Evolutionary conservation across 768 basidiomycete genomes (phyloP).

Genomic region (Favolaschia claudopus): DNA sequence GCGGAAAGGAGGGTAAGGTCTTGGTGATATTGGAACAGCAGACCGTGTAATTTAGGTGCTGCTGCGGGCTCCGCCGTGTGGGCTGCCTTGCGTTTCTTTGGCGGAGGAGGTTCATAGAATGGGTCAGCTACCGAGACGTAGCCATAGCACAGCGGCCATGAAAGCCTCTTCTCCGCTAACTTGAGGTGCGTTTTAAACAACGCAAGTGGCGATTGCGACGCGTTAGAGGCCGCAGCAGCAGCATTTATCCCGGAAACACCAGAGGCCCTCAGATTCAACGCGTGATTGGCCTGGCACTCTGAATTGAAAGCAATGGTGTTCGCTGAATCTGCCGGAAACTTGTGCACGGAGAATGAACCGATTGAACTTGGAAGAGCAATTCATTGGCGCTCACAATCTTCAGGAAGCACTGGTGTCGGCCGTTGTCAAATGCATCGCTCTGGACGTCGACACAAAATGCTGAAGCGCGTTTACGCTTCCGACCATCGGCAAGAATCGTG

Average conservation of each 20-base stretch:
- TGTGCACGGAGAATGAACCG: neutral
- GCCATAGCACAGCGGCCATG: conserved; percentile 17
- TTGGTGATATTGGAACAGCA: conserved; percentile 4
- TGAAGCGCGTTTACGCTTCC: conserved; percentile 7
- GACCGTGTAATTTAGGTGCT: neutral
- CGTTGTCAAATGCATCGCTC: conserved; percentile 8
- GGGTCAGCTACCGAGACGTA: conserved; percentile 7
- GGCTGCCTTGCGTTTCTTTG: neutral
- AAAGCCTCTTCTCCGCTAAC: neutral
- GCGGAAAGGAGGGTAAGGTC: neutral
- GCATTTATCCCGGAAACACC: neutral
- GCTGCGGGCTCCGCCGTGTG: neutral
- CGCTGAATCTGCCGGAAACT: conserved; percentile 4
- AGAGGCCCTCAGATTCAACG: neutral
- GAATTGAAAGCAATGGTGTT: conserved; percentile 1
- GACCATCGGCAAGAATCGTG: conserved; percentile 3
- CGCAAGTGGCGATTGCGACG: too few relatives aligned
- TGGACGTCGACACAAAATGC: conserved; percentile 10
- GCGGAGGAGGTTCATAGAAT: conserved; percentile 1
- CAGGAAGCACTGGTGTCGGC: conserved; percentile 1
- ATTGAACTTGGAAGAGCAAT: neutral
- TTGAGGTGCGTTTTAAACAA: conserved; percentile 2
- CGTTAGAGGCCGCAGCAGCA: too few relatives aligned
- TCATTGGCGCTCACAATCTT: conserved; percentile 13
- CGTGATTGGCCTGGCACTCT: conserved; percentile 11